Percentiles rank a stretch among this genome's conserved stretches.
phyloP scores from a whole-genome alignment of 768 basidiomycete species.

The Tulasnella sp. region DNA sequence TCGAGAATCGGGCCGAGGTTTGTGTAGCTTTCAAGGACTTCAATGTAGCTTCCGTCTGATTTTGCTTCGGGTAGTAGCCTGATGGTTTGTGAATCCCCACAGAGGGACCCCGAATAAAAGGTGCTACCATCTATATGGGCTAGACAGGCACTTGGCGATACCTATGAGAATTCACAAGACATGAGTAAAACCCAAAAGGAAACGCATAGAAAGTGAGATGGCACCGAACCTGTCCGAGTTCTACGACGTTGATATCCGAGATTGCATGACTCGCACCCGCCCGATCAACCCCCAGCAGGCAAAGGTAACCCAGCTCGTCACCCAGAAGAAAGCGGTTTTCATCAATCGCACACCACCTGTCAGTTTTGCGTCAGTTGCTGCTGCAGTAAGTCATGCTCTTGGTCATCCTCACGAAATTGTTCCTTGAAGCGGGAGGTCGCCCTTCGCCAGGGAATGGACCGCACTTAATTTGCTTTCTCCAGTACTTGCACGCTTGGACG shows the following conservation, averaged over 20 bases:
- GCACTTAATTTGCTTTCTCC: slow-evolving; percentile 29
- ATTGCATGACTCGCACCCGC: slow-evolving; percentile 37
- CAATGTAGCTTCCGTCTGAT: slow-evolving; percentile 45
- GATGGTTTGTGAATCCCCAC: slow-evolving; percentile 72
- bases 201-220: background rate
- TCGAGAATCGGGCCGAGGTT: slow-evolving; percentile 83
- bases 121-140: slow-evolving; percentile 63
- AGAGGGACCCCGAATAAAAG: slow-evolving; percentile 72
- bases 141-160: slow-evolving; percentile 61
- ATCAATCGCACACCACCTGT: slow-evolving; percentile 22
- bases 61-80: slow-evolving; percentile 40
- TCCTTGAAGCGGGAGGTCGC: slow-evolving; percentile 11
- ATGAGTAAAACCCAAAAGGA: background rate
- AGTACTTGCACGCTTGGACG: slow-evolving; percentile 41
- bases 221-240: slow-evolving; percentile 62
- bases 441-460: background rate
- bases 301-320: slow-evolving; percentile 63
- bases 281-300: slow-evolving; percentile 49
- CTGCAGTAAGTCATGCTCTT: background rate
- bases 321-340: slow-evolving; percentile 51
- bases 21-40: slow-evolving; percentile 54
- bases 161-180: slow-evolving; percentile 35
- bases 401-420: background rate
- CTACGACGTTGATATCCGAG: slow-evolving; percentile 35
- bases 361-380: background rate